phyloP scores from a whole-genome alignment of 2,329 filamentous ascomycete genomes.

The Massarina eburnea region DNA sequence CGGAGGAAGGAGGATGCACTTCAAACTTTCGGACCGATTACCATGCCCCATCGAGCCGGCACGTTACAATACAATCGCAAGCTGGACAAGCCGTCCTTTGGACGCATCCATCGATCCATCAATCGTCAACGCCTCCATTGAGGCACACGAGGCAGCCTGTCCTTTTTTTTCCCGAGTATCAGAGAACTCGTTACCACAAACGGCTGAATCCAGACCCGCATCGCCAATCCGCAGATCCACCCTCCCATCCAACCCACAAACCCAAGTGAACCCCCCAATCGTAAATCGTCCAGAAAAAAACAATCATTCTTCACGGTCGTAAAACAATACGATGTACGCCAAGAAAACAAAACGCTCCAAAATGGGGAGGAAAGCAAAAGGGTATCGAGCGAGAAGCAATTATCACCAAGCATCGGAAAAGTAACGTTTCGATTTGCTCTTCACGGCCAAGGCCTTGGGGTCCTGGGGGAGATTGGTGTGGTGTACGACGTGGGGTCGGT shows the following conservation, averaged over 20 bases:
- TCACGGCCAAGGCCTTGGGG: slow-evolving; percentile 47
- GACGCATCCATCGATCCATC: no score
- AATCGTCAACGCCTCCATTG: no score
- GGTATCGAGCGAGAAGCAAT: slow-evolving; percentile 12
- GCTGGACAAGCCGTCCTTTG: no score
- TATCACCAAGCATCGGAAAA: slow-evolving; percentile 46
- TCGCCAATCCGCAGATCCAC: background rate
- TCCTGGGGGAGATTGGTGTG: slow-evolving; percentile 65
- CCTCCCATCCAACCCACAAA: background rate
- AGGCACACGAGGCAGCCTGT: no score
- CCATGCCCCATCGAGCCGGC: no score
- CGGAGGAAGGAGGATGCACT: no score
- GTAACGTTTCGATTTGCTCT: slow-evolving; percentile 51
- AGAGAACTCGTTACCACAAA: no score
- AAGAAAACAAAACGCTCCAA: background rate
- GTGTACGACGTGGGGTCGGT: slow-evolving; percentile 89
- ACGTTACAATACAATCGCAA: no score
- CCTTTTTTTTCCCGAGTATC: no score
- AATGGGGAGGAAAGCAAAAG: slow-evolving; percentile 3
- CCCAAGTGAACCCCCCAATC: background rate
- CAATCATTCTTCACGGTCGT: slow-evolving; percentile 1
- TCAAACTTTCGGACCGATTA: no score
- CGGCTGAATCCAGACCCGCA: slow-evolving; percentile 1
- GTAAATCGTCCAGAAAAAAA: slow-evolving; percentile 3
- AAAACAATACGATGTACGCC: background rate